Base-by-base conservation (phyloP, 108 stramenopile species). In the Pseudonitzschia pungens region DNA sequence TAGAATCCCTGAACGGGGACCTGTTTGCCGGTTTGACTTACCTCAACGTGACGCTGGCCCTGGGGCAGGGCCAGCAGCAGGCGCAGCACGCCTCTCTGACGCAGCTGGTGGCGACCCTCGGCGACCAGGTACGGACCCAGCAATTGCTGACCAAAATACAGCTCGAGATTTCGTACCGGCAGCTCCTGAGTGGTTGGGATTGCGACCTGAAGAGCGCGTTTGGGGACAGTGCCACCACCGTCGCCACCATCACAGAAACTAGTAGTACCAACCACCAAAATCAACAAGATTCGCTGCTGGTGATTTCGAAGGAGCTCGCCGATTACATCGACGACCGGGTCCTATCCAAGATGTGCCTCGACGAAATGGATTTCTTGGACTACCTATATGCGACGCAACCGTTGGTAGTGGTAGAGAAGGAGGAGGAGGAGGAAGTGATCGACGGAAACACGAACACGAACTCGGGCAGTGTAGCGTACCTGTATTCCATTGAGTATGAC, bases 311-410 rank as follows among this genome's bases (percentile, higher is more conserved):
- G 5, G 77, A 72, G 9, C 14, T 77, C 33, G 8, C n/a, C 11
- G 64, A 77, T 12, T 84, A 75, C 33, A 56, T 84, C 55, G 77
- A 84, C 20, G 56, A 74, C 14, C 54, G 77, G 15, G 56, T 84
- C 0, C 54, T 84, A 20, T 71, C 76, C 27, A 72, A 84, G 15
- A 32, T 84, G 9, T 84, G 83, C 51, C 70, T 81, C 7, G 29
- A 73, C 14, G n/a, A 20, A 42, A 11, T 22, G 15, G 83, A 84
- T 58, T 81, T 84, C 44, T 28, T 48, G 9, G 16, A 48, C 14
- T 48, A 48, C 45, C 45, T 48, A 11, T 48, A 4, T 4, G 18
- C 10, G 18, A 18, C 45, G 45, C 18, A 14, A 10, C 45, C 45
- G 14, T 18, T 2, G 16, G n/a, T 48, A 4, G 45, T 48, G 16